Evolutionary conservation across 768 basidiomycete species (phyloP), one percentile per base, ranked within the genome.

Genomic region (Suillus placidus): DNA sequence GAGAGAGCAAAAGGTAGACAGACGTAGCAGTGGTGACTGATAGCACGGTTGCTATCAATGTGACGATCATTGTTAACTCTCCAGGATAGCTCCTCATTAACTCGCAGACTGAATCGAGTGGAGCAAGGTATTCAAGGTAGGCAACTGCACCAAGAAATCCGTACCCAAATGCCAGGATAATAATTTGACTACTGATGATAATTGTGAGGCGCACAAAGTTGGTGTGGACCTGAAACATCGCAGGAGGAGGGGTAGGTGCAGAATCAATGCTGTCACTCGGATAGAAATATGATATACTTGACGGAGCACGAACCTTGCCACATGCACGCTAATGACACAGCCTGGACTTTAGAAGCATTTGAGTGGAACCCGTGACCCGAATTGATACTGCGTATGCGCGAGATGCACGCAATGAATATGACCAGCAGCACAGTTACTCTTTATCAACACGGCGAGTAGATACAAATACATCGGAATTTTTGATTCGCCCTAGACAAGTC

Each of bases 141-240:
- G 62, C 26, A 56, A 66, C 49, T 3, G 65, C 61, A 54, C 38
- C 52, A 6, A 66, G 65, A 42, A 66, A 66, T 20, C 65, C 52
- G 40, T 62, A 66, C 23, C 47, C 61, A 35, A 66, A 66, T n/a
- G 52, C 51, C n/a, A 66, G 40, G 7, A 66, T 38, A 2, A 66
- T 2, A 20, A 55, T 34, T 20, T 55, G 54, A 12, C 12, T 55
- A 12, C 20, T 7, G 54, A 55, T 55, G 18, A 55, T 6, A 20
- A 20, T 3, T 34, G 18, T 55, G 32, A 20, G 18, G 32, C 32
- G 32, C 32, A n/a, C 9, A 3, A 55, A 55, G 18, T 55, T 34
- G 32, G 18, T 4, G 10, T 20, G n/a, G n/a, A n/a, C n/a, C n/a
- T n/a, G 54, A 34, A 0, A 34, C 32, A 55, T 20, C 18, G 10